Evolutionary conservation across 768 basidiomycete species (phyloP), one percentile per base, ranked within the genome.

Genomic region (Calvatia gigantea): DNA sequence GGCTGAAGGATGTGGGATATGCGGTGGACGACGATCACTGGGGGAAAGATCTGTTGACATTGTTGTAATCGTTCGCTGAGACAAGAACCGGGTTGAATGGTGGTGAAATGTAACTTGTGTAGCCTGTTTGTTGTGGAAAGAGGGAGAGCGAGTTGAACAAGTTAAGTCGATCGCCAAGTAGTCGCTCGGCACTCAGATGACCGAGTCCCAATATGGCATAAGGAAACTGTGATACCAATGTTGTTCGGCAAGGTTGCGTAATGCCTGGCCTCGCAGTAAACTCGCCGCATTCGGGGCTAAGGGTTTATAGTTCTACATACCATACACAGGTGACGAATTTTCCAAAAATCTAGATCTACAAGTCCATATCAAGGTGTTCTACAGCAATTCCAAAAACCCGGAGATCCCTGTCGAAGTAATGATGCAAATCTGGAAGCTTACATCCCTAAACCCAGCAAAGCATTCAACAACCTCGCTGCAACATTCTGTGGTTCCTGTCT

Each of bases 401-500:
- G 5, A 32, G 31, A 25, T 9, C 31, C n/a, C n/a, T n/a, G n/a
- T n/a, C n/a, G n/a, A n/a, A n/a, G n/a, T n/a, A n/a, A n/a, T n/a
- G n/a, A n/a, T n/a, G n/a, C n/a, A n/a, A n/a, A n/a, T n/a, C 25
- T 46, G 31, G 6, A 11, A 6, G 31, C 19, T 59, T 58, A 70
- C 66, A 70, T 73, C 48, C 72, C 69, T 54, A 87, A 64, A 8
- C 78, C 84, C 74, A 89, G 77, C 52, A 92, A 67, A 33, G 82
- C 84, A 44, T 75, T 77, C 54, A 78, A 79, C 57, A 94, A 69
- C 56, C 91, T 77, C 64, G 87, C 84, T 27, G 83, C 90, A 14
- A 85, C 88, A 58, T 84, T 86, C 47, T 91, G 86, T 1, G 92
- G 92, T 65, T 97, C 96, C 73, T 98, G 97, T 64, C 96, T 80